A percentile compares a stretch with the other conserved stretches of the same genome.
phyloP scores from a whole-genome alignment of 2,329 filamentous ascomycete genomes.

The Diplocarpon rosae region DNA sequence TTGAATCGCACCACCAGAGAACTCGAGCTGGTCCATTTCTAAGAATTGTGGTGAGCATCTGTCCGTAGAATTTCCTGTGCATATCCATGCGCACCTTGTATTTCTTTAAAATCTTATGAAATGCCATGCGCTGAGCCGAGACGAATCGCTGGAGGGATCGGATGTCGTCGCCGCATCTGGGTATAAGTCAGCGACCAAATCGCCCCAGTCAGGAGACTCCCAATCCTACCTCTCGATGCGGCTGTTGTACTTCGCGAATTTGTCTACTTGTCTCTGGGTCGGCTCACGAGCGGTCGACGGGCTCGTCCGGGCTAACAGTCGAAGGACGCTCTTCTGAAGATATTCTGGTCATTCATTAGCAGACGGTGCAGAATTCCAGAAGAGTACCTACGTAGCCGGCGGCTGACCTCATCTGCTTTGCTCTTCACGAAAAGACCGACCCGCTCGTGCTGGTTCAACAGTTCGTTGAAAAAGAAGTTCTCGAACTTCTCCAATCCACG shows the following conservation, averaged over 20 bases:
- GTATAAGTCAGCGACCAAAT: slow-evolving; percentile 6
- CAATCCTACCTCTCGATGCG: slow-evolving; percentile 21
- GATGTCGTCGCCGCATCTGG: slow-evolving; percentile 59
- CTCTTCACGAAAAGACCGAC: slow-evolving; percentile 69
- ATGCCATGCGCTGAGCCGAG: slow-evolving; percentile 62
- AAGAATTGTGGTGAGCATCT: slow-evolving; percentile 15
- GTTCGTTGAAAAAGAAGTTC: slow-evolving; percentile 56
- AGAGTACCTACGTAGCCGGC: slow-evolving; percentile 49
- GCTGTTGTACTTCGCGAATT: slow-evolving; percentile 23
- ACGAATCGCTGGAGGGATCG: slow-evolving; percentile 60
- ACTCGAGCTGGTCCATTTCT: slow-evolving; percentile 73
- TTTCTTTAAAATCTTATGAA: slow-evolving; percentile 77
- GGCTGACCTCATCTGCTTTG: slow-evolving; percentile 67
- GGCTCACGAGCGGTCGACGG: slow-evolving; percentile 9
- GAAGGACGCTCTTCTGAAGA: slow-evolving; percentile 17
- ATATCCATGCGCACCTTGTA: slow-evolving; percentile 45
- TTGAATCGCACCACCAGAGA: slow-evolving; percentile 55
- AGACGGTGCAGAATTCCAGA: not conserved
- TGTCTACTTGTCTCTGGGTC: slow-evolving; percentile 19
- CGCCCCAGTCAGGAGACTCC: not conserved
- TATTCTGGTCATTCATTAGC: slow-evolving; percentile 13
- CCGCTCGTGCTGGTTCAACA: slow-evolving; percentile 65
- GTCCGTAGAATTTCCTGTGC: not conserved
- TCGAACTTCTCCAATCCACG: slow-evolving; percentile 52
- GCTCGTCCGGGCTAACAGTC: slow-evolving; percentile 20